Evolutionary conservation across 2,329 filamentous ascomycete genomes (phyloP), one percentile per base, ranked within the genome.

Genomic region (Aspergillus thermomutatus): DNA sequence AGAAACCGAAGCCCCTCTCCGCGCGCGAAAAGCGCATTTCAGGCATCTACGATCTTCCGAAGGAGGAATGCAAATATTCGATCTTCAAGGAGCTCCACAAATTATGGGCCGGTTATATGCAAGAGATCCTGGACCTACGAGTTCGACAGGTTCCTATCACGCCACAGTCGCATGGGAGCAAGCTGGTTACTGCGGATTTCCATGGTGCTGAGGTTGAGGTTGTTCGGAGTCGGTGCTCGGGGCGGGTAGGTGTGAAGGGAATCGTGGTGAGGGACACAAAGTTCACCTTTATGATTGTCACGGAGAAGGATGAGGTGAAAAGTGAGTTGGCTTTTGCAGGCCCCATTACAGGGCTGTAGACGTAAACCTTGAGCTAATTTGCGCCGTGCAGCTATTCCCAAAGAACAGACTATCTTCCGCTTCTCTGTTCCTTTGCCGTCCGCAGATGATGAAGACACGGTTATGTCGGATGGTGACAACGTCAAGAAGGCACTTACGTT

Each of bases 211-310:
- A 86, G 64, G 73, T 97, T 21, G 86, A 92, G 75, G 91, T 97
- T 23, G 89, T 93, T 54, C 79, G 92, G 65, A 94, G 92, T 72
- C 78, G 84, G 28, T 97, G 92, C 71, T 84, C 88, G 17, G 87
- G 89, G 53, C 82, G 93, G 17, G 92, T 99, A 0, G 93, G 94
- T 0, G 75, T 93, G 53, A 84, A 81, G 66, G 94, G 94, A 17
- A 93, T 97, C 65, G 89, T 97, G 58, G 86, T 97, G 43, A 87
- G 90, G 71, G 94, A 99, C 77, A 88, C 89, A 52, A 91, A 89
- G 71, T 93, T 89, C 68, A 87, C 89, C 1, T 90, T 97, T 74
- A 90, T 96, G 72, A 77, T 99, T 59, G 82, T 97, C 41, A 96
- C 91, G 2, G 79, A 74, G 67, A 82, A 80, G 64, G 82, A 92